Evolutionary conservation across 345 rosid genomes (phyloP).

Genomic region (Bruguiera parviflora): DNA sequence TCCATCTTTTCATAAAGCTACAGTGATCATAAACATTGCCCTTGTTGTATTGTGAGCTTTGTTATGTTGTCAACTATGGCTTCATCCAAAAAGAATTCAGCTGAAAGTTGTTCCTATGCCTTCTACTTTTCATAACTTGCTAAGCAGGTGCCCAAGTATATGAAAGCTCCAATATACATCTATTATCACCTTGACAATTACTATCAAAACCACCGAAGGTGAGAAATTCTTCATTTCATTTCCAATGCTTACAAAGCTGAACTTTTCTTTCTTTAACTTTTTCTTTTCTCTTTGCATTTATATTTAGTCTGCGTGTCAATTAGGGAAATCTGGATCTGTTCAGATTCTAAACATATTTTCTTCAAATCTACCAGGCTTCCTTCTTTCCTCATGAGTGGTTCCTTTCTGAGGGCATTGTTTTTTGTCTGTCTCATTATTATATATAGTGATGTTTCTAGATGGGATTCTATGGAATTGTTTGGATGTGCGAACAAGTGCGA

Average conservation of each 20-base stretch:
- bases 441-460: too few species aligned
- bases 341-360: too few species aligned
- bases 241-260: conserved; percentile 7
- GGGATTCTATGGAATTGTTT: too few species aligned
- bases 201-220: conserved; percentile 85
- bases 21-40: not conserved
- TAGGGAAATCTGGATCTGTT: not conserved
- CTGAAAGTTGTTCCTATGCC: not conserved
- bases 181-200: conserved; percentile 88
- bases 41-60: not conserved
- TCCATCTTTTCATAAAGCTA: too few species aligned
- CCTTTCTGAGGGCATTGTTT: too few species aligned
- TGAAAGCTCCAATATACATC: conserved; percentile 81
- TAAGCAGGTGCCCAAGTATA: conserved; percentile 59
- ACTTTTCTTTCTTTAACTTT: not conserved
- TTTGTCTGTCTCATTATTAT: too few species aligned
- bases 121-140: conserved; percentile 1
- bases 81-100: not conserved
- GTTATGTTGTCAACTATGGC: not conserved
- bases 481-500: too few species aligned
- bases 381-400: too few species aligned
- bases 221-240: conserved; percentile 15
- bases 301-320: not conserved
- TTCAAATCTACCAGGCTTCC: too few species aligned
- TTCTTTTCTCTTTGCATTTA: not conserved